These are phyloP conservation scores for Cucumis cinereus DNA, from an alignment of 306 rosid species.

Conservation along the genomic window DNA sequence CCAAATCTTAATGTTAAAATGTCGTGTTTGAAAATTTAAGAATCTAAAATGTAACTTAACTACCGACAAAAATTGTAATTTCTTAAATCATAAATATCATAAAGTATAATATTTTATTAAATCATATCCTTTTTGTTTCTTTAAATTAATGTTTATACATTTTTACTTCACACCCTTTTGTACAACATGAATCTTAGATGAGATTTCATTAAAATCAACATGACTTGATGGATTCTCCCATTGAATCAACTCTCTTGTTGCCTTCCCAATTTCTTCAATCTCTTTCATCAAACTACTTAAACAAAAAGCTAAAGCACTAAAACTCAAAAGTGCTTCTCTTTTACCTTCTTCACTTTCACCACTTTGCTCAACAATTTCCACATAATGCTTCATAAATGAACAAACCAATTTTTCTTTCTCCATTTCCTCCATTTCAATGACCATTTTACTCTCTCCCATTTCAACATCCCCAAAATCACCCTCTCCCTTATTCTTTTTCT, in stretches of 20 bases:
- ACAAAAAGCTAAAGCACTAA: slow-evolving; percentile 32
- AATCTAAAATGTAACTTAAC: too few relatives aligned
- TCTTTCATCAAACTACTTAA: slow-evolving; percentile 13
- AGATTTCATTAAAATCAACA: slow-evolving; percentile 2
- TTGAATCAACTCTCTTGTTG: not conserved
- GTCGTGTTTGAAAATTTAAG: too few relatives aligned
- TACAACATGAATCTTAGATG: not conserved
- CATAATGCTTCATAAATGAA: slow-evolving; percentile 26
- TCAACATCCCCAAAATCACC: slow-evolving; percentile 26
- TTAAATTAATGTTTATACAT: not conserved
- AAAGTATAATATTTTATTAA: not conserved
- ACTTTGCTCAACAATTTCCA: slow-evolving; percentile 20
- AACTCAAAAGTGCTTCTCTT: slow-evolving; percentile 32
- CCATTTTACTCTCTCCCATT: slow-evolving; percentile 23
- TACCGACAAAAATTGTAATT: too few relatives aligned
- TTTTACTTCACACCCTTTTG: not conserved
- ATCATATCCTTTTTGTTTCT: not conserved
- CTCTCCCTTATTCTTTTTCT: slow-evolving; percentile 10
- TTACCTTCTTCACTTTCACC: slow-evolving; percentile 23
- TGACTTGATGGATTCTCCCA: slow-evolving; percentile 5
- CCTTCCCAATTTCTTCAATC: slow-evolving; percentile 1
- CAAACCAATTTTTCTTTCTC: slow-evolving; percentile 22
- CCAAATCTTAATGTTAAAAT: too few relatives aligned
- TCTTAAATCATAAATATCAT: too few relatives aligned
- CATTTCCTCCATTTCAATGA: slow-evolving; percentile 12